A percentile compares a stretch with the other conserved stretches of the same genome.
Conservation (phyloP, 164 flowering plant genomes). For the Chimonanthus praecox region DNA sequence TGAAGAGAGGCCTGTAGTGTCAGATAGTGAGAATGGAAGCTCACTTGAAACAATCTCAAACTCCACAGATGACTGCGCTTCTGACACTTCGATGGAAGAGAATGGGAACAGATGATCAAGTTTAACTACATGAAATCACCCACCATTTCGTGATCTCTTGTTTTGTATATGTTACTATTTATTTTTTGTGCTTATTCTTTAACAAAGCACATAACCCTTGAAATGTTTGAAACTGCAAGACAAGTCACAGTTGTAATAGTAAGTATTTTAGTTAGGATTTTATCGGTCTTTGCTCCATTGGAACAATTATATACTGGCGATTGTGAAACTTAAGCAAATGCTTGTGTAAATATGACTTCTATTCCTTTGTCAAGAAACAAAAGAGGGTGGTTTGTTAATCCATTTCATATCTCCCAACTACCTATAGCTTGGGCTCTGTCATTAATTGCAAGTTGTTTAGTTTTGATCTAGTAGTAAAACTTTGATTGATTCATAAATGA, state of each 20-base stretch:
- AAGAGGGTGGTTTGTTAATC: not conserved
- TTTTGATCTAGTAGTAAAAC: not conserved
- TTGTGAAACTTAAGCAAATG: not conserved
- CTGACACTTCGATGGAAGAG: slow-evolving; percentile 63
- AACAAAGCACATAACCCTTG: not conserved
- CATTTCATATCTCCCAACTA: not conserved
- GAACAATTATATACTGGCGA: not conserved
- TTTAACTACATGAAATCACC: not conserved
- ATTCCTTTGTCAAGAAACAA: not conserved
- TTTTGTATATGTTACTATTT: not conserved
- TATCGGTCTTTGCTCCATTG: not conserved
- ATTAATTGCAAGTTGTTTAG: too few relatives aligned
- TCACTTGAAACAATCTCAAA: slow-evolving; percentile 53
- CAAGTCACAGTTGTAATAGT: not conserved
- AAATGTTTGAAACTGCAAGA: not conserved
- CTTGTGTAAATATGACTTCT: not conserved
- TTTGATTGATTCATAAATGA: not conserved
- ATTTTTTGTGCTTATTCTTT: not conserved
- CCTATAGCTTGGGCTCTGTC: too few relatives aligned
- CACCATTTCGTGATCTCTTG: not conserved
- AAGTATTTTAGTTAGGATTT: slow-evolving; percentile 4
- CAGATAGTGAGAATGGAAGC: slow-evolving; percentile 71
- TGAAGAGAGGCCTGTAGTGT: slow-evolving; percentile 51
- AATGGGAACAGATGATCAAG: slow-evolving; percentile 21
- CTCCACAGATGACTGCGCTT: slow-evolving; percentile 68